These are phyloP conservation scores for Coffea eugenioides DNA, from an alignment of 257 asterid species.

Conservation along the genomic window DNA sequence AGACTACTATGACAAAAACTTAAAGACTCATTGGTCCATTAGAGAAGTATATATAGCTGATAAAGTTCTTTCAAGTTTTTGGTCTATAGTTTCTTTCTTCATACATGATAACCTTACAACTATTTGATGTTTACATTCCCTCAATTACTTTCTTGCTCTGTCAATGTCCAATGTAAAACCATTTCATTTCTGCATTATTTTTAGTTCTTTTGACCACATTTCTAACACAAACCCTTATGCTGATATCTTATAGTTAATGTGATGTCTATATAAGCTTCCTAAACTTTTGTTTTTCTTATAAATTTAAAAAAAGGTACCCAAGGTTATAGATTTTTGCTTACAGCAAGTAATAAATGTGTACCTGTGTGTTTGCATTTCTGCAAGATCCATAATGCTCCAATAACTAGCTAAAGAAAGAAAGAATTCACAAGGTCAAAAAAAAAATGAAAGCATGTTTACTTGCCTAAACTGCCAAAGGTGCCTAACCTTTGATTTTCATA, in stretches of 20 bases:
- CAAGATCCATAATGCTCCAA: background rate
- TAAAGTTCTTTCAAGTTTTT: background rate
- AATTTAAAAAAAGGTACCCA: background rate
- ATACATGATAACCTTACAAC: background rate
- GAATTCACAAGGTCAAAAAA: background rate
- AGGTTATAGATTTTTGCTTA: background rate
- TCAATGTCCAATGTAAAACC: background rate
- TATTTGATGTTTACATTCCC: background rate
- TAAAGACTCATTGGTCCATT: background rate
- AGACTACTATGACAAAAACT: background rate
- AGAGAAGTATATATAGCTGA: background rate
- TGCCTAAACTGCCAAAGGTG: no score
- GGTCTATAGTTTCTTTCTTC: background rate
- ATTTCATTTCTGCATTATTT: background rate
- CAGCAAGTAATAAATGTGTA: background rate
- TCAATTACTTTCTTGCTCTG: background rate
- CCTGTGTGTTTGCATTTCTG: background rate
- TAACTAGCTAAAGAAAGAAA: background rate
- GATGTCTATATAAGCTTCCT: background rate
- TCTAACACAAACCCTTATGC: background rate
- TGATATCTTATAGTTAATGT: background rate
- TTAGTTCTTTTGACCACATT: background rate
- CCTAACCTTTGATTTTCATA: background rate
- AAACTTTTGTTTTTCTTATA: background rate
- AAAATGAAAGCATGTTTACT: background rate